Evolutionary conservation across 2,329 filamentous ascomycete species (phyloP).

Genomic region (Ophiocordyceps camponoti-floridani): DNA sequence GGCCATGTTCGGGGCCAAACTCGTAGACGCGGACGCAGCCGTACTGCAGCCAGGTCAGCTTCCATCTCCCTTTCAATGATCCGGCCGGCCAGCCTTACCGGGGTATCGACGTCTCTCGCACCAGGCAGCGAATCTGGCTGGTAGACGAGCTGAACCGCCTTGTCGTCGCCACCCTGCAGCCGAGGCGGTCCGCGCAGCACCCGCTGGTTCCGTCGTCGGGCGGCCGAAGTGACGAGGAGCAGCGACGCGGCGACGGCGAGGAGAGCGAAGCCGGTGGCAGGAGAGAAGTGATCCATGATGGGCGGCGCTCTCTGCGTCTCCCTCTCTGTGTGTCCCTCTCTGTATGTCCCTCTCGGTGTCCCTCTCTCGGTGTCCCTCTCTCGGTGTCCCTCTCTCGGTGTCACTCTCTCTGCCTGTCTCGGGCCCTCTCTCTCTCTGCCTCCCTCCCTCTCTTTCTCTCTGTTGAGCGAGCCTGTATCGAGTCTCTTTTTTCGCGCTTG

Average conservation of each 20-base stretch:
- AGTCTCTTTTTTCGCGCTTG: too few relatives aligned
- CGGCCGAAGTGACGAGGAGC: neutral
- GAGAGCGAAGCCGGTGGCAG: neutral
- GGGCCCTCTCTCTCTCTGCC: too few relatives aligned
- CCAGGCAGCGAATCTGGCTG: conserved; percentile 46
- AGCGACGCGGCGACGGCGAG: neutral
- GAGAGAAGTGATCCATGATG: neutral
- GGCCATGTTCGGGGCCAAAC: conserved; percentile 57
- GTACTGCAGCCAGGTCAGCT: conserved; percentile 25
- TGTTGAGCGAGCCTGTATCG: too few relatives aligned
- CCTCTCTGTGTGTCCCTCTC: too few relatives aligned
- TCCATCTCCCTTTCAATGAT: neutral
- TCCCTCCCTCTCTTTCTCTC: too few relatives aligned
- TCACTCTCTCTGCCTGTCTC: too few relatives aligned
- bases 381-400: too few relatives aligned
- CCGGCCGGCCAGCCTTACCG: conserved; percentile 31
- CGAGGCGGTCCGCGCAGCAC: neutral
- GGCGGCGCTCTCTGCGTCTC: too few relatives aligned
- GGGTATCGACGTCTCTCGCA: conserved; percentile 53
- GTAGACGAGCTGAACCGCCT: conserved; percentile 1
- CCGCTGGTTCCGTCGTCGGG: neutral
- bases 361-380: too few relatives aligned
- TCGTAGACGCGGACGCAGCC: conserved; percentile 66
- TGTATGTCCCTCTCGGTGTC: too few relatives aligned
- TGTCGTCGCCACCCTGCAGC: neutral